Evolutionary conservation across 495 filamentous ascomycete species (phyloP).

Genomic region (Aspergillus olivimuriae): DNA sequence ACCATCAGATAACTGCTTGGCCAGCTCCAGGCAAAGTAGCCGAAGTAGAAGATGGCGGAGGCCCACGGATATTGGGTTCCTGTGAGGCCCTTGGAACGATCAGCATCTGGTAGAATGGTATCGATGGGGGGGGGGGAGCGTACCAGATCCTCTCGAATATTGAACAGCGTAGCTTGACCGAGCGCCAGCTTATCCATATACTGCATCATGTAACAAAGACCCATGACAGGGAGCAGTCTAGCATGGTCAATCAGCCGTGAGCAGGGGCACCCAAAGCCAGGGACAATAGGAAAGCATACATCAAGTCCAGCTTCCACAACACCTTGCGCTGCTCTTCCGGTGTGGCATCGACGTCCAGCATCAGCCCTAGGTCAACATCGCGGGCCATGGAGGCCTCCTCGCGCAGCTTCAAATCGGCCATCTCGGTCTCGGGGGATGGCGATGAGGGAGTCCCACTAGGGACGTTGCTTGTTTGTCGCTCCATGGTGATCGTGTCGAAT

Average conservation of each 20-base stretch:
- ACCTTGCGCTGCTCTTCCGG: slow-evolving; percentile 27
- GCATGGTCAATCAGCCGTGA: neutral
- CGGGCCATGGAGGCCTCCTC: slow-evolving; percentile 10
- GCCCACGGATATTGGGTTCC: slow-evolving; percentile 44
- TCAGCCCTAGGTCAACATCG: slow-evolving; percentile 31
- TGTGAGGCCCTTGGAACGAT: slow-evolving; percentile 33
- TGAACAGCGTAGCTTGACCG: slow-evolving; percentile 48
- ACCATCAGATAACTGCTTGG: slow-evolving; percentile 50
- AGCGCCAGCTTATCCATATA: slow-evolving; percentile 55
- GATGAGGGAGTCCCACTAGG: neutral
- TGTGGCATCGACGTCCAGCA: slow-evolving; percentile 25
- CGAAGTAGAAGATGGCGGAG: slow-evolving; percentile 44
- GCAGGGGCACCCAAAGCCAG: neutral
- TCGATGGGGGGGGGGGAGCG: neutral
- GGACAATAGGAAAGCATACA: slow-evolving; percentile 13
- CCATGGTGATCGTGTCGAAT: slow-evolving; percentile 7
- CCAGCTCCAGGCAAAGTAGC: slow-evolving; percentile 47
- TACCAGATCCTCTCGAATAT: slow-evolving; percentile 36
- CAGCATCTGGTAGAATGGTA: neutral
- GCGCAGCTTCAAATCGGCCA: slow-evolving; percentile 12
- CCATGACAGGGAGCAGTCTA: slow-evolving; percentile 45
- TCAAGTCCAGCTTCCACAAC: slow-evolving; percentile 28
- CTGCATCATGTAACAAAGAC: slow-evolving; percentile 43
- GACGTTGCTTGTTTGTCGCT: slow-evolving; percentile 3
- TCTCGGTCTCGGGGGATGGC: neutral